Base-by-base conservation (phyloP, 495 filamentous ascomycete genomes). In the Penicillium canescens region DNA sequence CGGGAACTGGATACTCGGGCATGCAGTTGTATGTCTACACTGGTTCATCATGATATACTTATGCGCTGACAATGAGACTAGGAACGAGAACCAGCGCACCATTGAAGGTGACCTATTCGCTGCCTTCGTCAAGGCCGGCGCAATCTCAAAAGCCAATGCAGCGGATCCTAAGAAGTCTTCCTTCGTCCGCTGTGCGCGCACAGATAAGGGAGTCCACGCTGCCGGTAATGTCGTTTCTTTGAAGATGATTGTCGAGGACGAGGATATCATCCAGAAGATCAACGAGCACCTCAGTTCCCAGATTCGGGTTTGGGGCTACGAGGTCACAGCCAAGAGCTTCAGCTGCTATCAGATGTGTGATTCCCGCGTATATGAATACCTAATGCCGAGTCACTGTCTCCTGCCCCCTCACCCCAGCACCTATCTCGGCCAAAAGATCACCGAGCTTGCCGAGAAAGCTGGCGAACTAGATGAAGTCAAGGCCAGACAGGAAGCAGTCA, bases 181-280 rank as follows among this genome's bases (percentile, higher is more conserved):
- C 13, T 82, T 98, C 44, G 88, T 95, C 20, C 88, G 94, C 37
- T 98, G 94, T 68, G 94, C 94, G 10, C 81, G 94, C 35, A 98
- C 94, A 4, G 94, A 98, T 72, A 98, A 97, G 76, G 95, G 95
- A 49, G 94, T 98, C 3, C 95, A 98, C 67, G 94, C 94, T 2
- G 95, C 94, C 2, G 94, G 95, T 9, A 98, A 98, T 68, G 85
- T 98, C 44, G 87, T 98, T 34, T 96, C 91, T 5, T 75, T 98
- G 52, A 98, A 98, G 71, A 78, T 98, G 50, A 98, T 98, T 61
- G 84, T 96, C 35, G 92, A 97, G 67, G 95, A 98, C 57, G 76
- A 82, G 3, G 85, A 95, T 57, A 82, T 96, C 43, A 85, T 97
- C 23, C 70, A 89, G 43, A 96, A 89, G 70, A 96, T 98, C 78